Conservation (phyloP, 257 asterid species). For the Euphrasia confusa region DNA sequence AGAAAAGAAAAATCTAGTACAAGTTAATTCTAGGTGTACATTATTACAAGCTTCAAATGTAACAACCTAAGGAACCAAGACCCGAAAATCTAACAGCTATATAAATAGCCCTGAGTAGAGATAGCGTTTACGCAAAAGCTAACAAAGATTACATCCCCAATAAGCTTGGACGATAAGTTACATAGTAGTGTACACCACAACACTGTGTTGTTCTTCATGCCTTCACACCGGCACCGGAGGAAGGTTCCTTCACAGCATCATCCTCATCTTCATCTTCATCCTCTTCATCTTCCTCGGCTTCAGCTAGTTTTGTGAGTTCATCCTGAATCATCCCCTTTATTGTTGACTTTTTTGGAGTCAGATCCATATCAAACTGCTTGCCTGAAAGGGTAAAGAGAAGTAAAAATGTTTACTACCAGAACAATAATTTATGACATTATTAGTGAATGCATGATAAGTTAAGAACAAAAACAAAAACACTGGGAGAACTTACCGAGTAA, state of each 20-base stretch:
- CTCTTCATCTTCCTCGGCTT: slow-evolving; percentile 45
- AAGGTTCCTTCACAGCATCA: slow-evolving; percentile 31
- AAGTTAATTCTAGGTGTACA: neutral
- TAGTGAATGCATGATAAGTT: neutral
- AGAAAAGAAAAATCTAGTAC: neutral
- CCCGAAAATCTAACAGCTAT: neutral
- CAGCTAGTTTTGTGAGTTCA: slow-evolving; percentile 80
- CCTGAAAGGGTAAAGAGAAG: slow-evolving; percentile 39
- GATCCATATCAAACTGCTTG: slow-evolving; percentile 45
- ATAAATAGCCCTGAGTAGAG: neutral
- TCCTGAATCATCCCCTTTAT: slow-evolving; percentile 85
- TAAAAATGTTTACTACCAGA: neutral
- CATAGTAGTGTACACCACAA: slow-evolving; percentile 17
- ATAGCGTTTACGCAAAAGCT: neutral
- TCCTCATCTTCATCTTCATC: slow-evolving; percentile 48
- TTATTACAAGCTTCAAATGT: neutral
- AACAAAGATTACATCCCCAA: neutral
- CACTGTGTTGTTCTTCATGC: slow-evolving; percentile 30
- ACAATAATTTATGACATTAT: neutral
- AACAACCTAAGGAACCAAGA: neutral
- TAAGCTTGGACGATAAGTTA: neutral
- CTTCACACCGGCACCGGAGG: slow-evolving; percentile 41
- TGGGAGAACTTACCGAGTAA: slow-evolving; percentile 55
- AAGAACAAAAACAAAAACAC: neutral
- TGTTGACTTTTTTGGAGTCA: slow-evolving; percentile 39